Conservation (phyloP, 2,329 filamentous ascomycete genomes). For the Nothopassalora personata region DNA sequence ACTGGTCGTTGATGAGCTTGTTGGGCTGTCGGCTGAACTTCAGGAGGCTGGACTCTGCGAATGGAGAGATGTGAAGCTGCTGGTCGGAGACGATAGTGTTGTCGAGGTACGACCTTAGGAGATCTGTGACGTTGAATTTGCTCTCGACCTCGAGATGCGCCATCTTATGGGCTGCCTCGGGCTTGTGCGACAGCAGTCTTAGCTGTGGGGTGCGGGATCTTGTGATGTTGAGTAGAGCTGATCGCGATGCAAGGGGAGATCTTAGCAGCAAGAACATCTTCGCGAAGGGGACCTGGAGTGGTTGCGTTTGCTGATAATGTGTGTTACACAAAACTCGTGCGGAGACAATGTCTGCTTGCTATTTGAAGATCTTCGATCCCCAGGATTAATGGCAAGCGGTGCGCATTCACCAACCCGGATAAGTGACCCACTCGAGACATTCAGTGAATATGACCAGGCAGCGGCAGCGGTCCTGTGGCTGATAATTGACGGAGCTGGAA, state of each 20-base stretch:
- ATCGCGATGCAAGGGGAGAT: not conserved
- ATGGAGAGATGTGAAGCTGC: not conserved
- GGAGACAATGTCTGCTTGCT: not conserved
- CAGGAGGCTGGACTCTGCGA: not conserved
- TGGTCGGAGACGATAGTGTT: not conserved
- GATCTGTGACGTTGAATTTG: slow-evolving; percentile 13
- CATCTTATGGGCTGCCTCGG: not conserved
- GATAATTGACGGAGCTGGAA: too few species aligned
- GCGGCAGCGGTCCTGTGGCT: too few species aligned
- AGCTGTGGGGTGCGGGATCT: not conserved
- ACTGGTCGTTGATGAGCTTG: slow-evolving; percentile 15
- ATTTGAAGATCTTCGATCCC: too few species aligned
- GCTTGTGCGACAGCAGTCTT: not conserved
- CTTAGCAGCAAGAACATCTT: not conserved
- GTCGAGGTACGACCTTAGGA: slow-evolving; percentile 1
- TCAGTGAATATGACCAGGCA: too few species aligned
- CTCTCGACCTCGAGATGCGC: slow-evolving; percentile 18
- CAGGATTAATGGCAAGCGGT: too few species aligned
- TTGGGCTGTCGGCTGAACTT: slow-evolving; percentile 1
- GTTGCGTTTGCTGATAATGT: not conserved
- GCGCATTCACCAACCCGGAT: too few species aligned
- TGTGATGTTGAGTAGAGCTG: not conserved
- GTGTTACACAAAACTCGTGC: not conserved
- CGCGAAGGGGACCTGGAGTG: not conserved
- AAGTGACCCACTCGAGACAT: too few species aligned